Percentiles rank a stretch among this genome's conserved stretches.
These are phyloP conservation scores for Neonectria magnoliae DNA, from an alignment of 2,329 filamentous ascomycete species.

Conservation along the genomic window DNA sequence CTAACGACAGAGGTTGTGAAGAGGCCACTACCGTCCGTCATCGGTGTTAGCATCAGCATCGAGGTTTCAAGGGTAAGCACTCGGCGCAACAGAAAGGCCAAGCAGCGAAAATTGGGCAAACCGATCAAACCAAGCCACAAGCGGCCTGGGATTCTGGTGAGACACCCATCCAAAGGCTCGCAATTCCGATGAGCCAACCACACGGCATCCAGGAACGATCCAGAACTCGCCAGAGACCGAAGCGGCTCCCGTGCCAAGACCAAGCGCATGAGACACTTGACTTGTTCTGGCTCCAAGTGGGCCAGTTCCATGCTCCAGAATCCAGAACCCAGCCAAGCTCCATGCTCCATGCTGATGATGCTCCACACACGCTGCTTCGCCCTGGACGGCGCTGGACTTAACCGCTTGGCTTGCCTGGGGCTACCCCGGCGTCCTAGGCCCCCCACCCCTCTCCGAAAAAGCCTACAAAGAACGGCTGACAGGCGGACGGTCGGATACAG, in stretches of 20 bases:
- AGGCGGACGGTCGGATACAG: conserved; percentile 13
- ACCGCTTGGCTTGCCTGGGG: background rate
- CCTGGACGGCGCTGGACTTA: background rate
- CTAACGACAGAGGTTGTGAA: background rate
- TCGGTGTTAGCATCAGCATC: background rate
- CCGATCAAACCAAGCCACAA: background rate
- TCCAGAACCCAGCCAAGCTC: conserved; percentile 17
- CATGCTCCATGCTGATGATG: conserved; percentile 7
- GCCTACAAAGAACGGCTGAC: conserved; percentile 18
- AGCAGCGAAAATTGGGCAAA: background rate
- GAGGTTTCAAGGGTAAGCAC: background rate
- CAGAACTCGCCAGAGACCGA: conserved; percentile 15
- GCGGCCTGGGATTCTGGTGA: background rate
- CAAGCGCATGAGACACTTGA: conserved; percentile 13
- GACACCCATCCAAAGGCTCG: background rate
- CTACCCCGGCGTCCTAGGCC: background rate
- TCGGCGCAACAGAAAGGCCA: no score
- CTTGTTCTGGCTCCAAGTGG: conserved; percentile 6
- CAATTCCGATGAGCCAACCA: conserved; percentile 13
- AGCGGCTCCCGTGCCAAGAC: conserved; percentile 18
- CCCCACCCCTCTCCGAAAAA: conserved; percentile 1
- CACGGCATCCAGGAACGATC: conserved; percentile 4
- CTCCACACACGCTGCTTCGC: conserved; percentile 19
- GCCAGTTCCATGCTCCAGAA: conserved; percentile 6
- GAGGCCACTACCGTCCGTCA: background rate